Evolutionary conservation across 129 eudicot species (phyloP), one percentile per base, ranked within the genome.

Genomic region (Tagetes erecta): DNA sequence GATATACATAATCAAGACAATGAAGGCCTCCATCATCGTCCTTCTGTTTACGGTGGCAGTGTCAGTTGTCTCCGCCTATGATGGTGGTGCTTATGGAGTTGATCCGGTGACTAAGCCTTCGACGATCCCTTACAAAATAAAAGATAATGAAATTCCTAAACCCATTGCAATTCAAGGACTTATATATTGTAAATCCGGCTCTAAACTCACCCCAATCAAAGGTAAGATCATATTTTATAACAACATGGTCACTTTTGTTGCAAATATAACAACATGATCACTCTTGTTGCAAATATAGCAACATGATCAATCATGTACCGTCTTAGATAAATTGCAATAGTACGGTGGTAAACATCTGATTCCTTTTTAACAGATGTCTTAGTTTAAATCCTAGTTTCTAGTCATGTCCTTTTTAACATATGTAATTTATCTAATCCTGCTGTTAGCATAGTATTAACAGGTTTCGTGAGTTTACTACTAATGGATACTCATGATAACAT

Each of bases 131-230:
- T 62, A 78, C 33, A 79, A 42, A 40, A n/a, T 34, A 47, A 62
- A 71, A 6, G 34, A 71, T 27, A 52, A 51, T 3, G 68, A 72
- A 52, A 30, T 56, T 4, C 73, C 87, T 0, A 53, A 68, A 49
- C 68, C 80, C 41, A 62, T 84, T 1, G 76, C 68, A 6, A 74
- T 84, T 50, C 89, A 87, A 69, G 92, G 92, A 37, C 73, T 84
- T 11, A 77, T 87, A 68, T 87, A 80, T 70, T 87, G 89, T 68
- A 87, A 82, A 66, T 76, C 83, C 20, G 81, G 78, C 55, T 49
- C 81, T 30, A 64, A 82, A 69, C 52, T 73, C 58, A 20, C 40
- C 63, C 87, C 87, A 73, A 73, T 84, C n/a, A 74, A 80, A 80
- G 92, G 92, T 83, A 65, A 57, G 44, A 5, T 36, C 42, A 62